phyloP scores from a whole-genome alignment of 208 protist species.

The Wallacemonas rigidus region DNA sequence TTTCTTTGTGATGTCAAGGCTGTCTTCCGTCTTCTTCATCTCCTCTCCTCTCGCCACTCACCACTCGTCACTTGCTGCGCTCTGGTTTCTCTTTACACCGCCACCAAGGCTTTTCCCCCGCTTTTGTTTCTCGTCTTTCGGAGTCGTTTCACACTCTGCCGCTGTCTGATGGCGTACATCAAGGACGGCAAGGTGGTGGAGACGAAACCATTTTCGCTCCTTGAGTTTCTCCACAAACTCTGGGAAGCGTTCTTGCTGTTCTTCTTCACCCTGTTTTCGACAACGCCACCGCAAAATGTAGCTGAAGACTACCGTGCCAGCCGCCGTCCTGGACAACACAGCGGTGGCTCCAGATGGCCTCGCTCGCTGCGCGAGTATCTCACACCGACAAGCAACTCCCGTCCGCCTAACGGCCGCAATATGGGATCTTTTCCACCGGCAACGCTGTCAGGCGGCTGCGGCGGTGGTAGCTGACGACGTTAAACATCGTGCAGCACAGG shows the following conservation, averaged over 20 bases:
- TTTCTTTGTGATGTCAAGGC: too few species aligned
- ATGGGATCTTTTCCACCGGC: slow-evolving; percentile 12
- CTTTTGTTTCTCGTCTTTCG: slow-evolving; percentile 12
- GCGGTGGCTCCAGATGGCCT: not conserved
- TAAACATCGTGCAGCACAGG: slow-evolving; percentile 4
- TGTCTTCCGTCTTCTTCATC: too few species aligned
- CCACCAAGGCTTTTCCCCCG: not conserved
- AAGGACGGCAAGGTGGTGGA: slow-evolving; percentile 75
- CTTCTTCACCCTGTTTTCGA: slow-evolving; percentile 63
- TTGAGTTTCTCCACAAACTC: slow-evolving; percentile 47
- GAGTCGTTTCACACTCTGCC: too few species aligned
- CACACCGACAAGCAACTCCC: not conserved
- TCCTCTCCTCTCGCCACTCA: too few species aligned
- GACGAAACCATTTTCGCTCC: slow-evolving; percentile 68
- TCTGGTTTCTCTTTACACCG: too few species aligned
- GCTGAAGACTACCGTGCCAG: slow-evolving; percentile 40
- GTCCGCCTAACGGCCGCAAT: not conserved
- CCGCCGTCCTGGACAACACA: slow-evolving; percentile 3
- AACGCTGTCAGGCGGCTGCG: slow-evolving; percentile 8
- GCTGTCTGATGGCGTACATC: slow-evolving; percentile 67
- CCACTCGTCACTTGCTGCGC: too few species aligned
- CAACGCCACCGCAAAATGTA: slow-evolving; percentile 40
- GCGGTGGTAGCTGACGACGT: slow-evolving; percentile 16
- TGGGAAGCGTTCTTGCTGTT: slow-evolving; percentile 58
- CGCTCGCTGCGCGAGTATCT: slow-evolving; percentile 12